These are phyloP conservation scores for Hylodesmum podocarpum DNA, from an alignment of 306 rosid genomes.

Conservation along the genomic window DNA sequence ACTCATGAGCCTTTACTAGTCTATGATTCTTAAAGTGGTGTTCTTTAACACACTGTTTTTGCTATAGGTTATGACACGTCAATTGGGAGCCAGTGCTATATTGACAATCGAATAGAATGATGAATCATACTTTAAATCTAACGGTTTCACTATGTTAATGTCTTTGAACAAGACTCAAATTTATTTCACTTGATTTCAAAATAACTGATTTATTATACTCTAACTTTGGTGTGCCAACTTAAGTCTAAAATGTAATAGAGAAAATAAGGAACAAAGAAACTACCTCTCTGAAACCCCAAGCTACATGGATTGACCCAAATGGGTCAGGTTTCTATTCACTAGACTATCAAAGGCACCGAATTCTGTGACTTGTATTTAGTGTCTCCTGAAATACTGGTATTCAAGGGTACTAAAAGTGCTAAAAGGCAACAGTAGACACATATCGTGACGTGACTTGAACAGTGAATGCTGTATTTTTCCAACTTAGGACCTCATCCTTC, in stretches of 20 bases:
- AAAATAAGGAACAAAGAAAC: background rate
- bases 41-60: background rate
- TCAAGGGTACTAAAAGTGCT: background rate
- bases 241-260: background rate
- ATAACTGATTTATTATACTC: background rate
- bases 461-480: background rate
- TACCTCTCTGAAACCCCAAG: background rate
- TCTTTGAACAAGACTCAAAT: background rate
- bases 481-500: background rate
- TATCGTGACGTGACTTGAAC: background rate
- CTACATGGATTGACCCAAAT: background rate
- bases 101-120: background rate
- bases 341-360: background rate
- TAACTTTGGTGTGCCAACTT: background rate
- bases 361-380: background rate
- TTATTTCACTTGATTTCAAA: background rate
- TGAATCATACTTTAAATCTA: background rate
- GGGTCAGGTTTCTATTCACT: background rate
- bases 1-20: background rate
- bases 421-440: background rate
- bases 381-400: background rate
- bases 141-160: background rate
- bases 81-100: background rate
- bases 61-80: constrained; percentile 2
- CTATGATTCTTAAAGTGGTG: background rate